Conservation (phyloP, 306 rosid genomes). For the Trifolium fragiferum region DNA sequence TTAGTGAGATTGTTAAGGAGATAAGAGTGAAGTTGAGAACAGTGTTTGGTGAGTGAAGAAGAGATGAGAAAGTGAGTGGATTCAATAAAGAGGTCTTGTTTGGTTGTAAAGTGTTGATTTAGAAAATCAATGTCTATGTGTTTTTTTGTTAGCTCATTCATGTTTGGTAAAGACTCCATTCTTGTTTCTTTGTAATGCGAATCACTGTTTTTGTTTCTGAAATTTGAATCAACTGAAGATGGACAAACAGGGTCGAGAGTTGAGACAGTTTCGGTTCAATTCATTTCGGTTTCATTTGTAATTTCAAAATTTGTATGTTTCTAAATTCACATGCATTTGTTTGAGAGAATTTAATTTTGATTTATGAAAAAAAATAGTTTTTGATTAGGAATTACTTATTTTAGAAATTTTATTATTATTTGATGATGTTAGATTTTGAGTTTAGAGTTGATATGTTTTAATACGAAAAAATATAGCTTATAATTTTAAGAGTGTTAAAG, state of each 20-base stretch:
- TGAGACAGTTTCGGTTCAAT: background rate
- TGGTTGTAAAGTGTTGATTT: constrained; percentile 53
- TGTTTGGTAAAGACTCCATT: constrained; percentile 49
- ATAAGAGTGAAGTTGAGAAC: constrained; percentile 50
- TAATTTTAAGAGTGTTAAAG: too few species aligned
- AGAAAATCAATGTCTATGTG: constrained; percentile 54
- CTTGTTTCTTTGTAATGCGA: background rate
- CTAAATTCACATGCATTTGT: too few species aligned
- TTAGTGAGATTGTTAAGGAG: constrained; percentile 44
- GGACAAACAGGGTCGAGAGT: background rate
- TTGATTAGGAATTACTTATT: too few species aligned
- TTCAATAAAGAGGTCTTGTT: constrained; percentile 44
- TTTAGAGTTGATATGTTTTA: too few species aligned
- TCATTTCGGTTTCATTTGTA: background rate
- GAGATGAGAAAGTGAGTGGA: constrained; percentile 46
- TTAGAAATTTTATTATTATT: too few species aligned
- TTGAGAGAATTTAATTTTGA: too few species aligned
- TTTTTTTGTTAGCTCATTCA: constrained; percentile 51
- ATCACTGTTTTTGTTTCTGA: background rate
- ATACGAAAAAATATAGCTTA: too few species aligned
- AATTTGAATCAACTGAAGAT: background rate
- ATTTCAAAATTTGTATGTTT: background rate
- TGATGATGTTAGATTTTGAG: too few species aligned
- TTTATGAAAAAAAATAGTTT: too few species aligned
- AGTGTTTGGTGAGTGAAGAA: constrained; percentile 43